Evolutionary conservation across 176 grass and related monocot genomes (phyloP).

Genomic region (Aegilops speltoides): DNA sequence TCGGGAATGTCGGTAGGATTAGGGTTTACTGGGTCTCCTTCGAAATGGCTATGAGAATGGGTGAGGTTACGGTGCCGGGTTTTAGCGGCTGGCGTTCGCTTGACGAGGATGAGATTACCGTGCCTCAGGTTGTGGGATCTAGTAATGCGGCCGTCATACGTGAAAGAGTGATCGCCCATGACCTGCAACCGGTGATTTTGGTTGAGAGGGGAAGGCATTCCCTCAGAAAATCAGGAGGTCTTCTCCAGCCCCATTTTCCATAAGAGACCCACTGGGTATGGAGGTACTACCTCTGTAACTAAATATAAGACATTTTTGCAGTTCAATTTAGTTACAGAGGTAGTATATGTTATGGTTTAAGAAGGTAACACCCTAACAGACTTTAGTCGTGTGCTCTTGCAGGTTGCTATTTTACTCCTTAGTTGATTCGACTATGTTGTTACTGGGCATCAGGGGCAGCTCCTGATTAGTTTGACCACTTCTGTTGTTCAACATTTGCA

Average conservation of each 20-base stretch:
- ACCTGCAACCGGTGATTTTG: background rate
- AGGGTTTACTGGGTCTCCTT: constrained; percentile 19
- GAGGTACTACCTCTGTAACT: background rate
- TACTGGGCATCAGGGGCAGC: background rate
- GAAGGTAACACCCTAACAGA: no score
- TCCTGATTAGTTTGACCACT: background rate
- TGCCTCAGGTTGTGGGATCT: background rate
- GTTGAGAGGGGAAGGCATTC: background rate
- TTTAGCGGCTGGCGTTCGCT: background rate
- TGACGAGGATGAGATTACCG: background rate
- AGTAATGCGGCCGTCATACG: background rate
- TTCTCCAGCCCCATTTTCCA: background rate
- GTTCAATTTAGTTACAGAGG: background rate
- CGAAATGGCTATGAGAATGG: constrained; percentile 6
- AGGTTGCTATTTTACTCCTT: background rate
- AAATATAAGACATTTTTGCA: no score
- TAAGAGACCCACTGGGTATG: background rate
- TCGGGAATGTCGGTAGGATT: constrained; percentile 4
- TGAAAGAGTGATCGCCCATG: background rate
- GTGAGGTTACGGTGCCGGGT: background rate
- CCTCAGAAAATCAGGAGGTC: background rate
- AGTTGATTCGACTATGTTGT: background rate
- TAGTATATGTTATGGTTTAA: background rate
- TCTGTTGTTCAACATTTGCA: background rate
- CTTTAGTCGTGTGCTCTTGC: background rate